Percentiles rank a stretch among this genome's conserved stretches.
Evolutionary conservation across 83 land plant genomes (phyloP).

Genomic region (Larix sibirica): DNA sequence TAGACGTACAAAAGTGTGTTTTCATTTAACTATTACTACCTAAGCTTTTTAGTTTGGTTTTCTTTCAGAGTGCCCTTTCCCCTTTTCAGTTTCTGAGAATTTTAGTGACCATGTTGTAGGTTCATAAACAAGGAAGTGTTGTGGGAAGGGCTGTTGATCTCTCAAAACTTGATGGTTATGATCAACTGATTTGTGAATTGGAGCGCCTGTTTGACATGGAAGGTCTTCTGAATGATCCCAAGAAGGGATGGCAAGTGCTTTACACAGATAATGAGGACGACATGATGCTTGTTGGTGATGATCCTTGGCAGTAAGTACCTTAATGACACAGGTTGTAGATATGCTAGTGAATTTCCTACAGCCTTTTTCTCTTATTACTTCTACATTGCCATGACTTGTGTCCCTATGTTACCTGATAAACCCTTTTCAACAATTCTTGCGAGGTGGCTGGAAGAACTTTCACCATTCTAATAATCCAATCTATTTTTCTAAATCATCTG

Average conservation of each 20-base stretch:
- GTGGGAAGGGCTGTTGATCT: conserved; percentile 37
- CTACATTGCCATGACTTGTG: not conserved
- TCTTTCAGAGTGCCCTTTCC: not conserved
- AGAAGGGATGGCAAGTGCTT: conserved; percentile 39
- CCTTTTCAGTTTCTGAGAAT: not conserved
- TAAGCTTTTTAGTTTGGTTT: not conserved
- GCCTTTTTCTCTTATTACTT: not conserved
- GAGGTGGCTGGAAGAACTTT: not conserved
- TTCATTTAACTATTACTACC: not conserved
- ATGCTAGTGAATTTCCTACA: not conserved
- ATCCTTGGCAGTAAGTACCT: conserved; percentile 35
- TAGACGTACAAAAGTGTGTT: conserved; percentile 42
- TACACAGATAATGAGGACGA: conserved; percentile 30
- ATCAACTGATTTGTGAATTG: conserved; percentile 31
- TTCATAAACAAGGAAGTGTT: conserved; percentile 37
- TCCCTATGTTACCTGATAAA: too few species aligned
- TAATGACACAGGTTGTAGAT: not conserved
- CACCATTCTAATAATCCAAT: not conserved
- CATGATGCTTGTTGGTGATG: conserved; percentile 37
- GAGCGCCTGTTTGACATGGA: conserved; percentile 30
- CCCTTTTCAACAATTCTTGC: not conserved
- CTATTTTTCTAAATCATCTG: not conserved
- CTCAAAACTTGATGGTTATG: conserved; percentile 32
- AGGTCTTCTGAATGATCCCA: conserved; percentile 33
- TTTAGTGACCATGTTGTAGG: conserved; percentile 21